A percentile compares a stretch with the other conserved stretches of the same genome.
Conservation (phyloP, 2,329 filamentous ascomycete species). For the Fusarium sp. region DNA sequence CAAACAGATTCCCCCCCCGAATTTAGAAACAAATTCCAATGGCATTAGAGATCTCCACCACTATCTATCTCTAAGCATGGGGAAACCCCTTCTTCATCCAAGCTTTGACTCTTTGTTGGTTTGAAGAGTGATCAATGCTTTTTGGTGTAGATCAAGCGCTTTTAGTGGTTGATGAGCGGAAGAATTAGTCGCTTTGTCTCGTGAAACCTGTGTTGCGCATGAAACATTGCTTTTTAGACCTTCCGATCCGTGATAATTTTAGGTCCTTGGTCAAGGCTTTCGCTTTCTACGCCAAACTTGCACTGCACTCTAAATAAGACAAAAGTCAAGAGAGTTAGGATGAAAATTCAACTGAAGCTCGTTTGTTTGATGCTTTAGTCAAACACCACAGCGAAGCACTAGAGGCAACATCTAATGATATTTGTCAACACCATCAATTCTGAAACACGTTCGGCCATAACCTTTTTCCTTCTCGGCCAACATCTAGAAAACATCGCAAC, state of each 20-base stretch:
- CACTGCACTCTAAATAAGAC: background rate
- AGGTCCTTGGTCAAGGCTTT: background rate
- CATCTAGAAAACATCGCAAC: background rate
- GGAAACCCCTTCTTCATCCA: background rate
- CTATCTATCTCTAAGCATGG: background rate
- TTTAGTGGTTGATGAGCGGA: background rate
- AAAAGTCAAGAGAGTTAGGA: background rate
- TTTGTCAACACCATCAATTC: conserved; percentile 9
- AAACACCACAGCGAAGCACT: background rate
- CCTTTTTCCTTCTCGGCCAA: background rate
- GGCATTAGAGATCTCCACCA: background rate
- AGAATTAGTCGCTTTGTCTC: background rate
- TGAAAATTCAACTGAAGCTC: background rate
- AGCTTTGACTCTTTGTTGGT: background rate
- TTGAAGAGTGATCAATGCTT: background rate
- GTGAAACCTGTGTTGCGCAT: conserved; percentile 15
- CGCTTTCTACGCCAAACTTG: background rate
- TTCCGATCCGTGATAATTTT: background rate
- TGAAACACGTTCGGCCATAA: conserved; percentile 13
- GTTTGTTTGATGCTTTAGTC: conserved; percentile 21
- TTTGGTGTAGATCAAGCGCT: background rate
- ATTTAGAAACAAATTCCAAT: conserved; percentile 3
- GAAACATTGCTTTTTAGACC: conserved; percentile 8
- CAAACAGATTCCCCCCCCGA: conserved; percentile 16
- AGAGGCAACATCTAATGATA: background rate